Percentiles rank a stretch among this genome's conserved stretches.
Evolutionary conservation across 345 rosid genomes (phyloP).

Genomic region (Populus simonii): DNA sequence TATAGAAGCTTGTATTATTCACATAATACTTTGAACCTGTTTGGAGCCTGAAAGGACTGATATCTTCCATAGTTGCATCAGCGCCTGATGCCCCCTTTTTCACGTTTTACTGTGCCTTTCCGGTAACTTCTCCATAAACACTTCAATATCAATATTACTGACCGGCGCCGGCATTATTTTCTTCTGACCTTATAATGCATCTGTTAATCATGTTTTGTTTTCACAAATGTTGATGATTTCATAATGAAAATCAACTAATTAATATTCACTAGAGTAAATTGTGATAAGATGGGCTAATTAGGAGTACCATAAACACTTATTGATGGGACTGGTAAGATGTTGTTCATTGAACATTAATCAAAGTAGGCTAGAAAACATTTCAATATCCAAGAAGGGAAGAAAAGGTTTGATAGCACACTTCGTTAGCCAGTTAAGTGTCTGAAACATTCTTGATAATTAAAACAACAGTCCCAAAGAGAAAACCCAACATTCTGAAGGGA

Average conservation of each 20-base stretch:
- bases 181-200: neutral
- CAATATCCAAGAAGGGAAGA: too few species aligned
- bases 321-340: neutral
- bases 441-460: neutral
- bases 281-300: neutral
- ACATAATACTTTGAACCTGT: conserved; percentile 4
- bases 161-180: neutral
- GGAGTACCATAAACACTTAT: neutral
- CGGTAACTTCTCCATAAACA: neutral
- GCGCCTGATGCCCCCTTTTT: neutral
- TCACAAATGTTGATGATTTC: neutral
- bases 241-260: neutral
- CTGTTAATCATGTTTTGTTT: neutral
- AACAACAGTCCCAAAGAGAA: neutral
- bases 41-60: neutral
- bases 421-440: neutral
- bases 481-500: conserved; percentile 17
- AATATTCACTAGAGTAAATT: neutral
- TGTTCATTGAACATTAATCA: neutral
- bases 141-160: neutral
- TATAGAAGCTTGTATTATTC: conserved; percentile 5
- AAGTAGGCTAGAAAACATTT: conserved; percentile 1
- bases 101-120: neutral
- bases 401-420: neutral
- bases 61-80: neutral